phyloP scores from a whole-genome alignment of 805 yeast genomes.

The Cyberlindnera sargentensis region DNA sequence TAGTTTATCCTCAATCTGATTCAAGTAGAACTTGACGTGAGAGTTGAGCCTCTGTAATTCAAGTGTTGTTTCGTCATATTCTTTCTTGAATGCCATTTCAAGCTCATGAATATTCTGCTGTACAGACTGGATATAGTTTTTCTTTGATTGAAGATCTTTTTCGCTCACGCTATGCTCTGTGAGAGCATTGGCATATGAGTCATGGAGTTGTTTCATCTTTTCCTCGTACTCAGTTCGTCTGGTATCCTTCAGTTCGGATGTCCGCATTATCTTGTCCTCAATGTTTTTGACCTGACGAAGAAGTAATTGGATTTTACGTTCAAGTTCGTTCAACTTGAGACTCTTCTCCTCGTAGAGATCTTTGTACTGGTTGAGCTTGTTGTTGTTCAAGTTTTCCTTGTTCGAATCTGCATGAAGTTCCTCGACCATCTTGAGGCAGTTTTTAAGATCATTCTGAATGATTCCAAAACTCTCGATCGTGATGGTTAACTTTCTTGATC shows the following conservation, averaged over 20 bases:
- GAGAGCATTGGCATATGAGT: constrained; percentile 30
- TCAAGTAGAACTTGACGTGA: constrained; percentile 20
- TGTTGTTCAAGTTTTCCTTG: constrained; percentile 10
- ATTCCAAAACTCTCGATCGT: constrained; percentile 53
- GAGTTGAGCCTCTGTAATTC: constrained; percentile 21
- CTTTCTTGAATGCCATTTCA: constrained; percentile 31
- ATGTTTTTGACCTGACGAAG: constrained; percentile 33
- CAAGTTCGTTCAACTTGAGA: constrained; percentile 23
- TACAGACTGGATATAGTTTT: constrained; percentile 30
- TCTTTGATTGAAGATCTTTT: constrained; percentile 29
- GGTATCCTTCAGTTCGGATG: constrained; percentile 30
- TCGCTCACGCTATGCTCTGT: constrained; percentile 33
- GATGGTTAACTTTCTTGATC: constrained; percentile 42
- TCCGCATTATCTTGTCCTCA: constrained; percentile 33
- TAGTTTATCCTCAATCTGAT: constrained; percentile 21
- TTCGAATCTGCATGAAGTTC: constrained; percentile 16
- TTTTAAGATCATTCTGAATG: constrained; percentile 16
- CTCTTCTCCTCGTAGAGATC: constrained; percentile 14
- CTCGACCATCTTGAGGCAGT: constrained; percentile 16
- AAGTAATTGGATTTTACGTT: constrained; percentile 32
- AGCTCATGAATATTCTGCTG: constrained; percentile 29
- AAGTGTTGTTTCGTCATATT: constrained; percentile 31
- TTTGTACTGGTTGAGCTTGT: constrained; percentile 13
- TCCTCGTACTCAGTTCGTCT: constrained; percentile 28
- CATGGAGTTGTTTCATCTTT: constrained; percentile 29